Conservation (phyloP, 73 alveolate genomes). For the Diophrys sp. region DNA sequence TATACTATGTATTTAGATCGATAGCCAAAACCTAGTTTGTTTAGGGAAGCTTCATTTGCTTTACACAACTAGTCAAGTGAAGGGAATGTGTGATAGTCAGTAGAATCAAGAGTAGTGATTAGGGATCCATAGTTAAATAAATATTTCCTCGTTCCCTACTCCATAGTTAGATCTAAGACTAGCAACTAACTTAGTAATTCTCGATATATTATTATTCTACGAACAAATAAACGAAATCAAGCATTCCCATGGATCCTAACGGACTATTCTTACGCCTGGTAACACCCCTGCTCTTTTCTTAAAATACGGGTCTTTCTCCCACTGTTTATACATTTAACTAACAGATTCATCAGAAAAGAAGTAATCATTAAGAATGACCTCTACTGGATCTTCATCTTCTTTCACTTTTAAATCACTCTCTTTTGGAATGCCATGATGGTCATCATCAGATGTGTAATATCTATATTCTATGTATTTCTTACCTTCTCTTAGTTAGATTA, state of each 20-base stretch:
- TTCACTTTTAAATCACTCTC: too few relatives aligned
- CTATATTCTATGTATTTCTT: not conserved
- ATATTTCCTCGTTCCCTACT: conserved; percentile 9
- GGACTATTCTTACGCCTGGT: conserved; percentile 70
- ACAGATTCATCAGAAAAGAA: conserved; percentile 15
- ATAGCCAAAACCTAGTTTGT: conserved; percentile 68
- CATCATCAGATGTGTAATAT: not conserved
- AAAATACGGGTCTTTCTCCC: conserved; percentile 23
- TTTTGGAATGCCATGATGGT: too few relatives aligned
- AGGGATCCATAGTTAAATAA: conserved; percentile 17
- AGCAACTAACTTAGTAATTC: conserved; percentile 50
- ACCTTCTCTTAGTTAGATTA: conserved; percentile 30
- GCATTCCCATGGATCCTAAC: conserved; percentile 75
- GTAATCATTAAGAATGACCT: conserved; percentile 14
- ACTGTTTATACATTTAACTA: conserved; percentile 4
- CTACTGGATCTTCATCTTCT: conserved; percentile 13
- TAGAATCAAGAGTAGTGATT: conserved; percentile 24
- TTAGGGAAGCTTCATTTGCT: conserved; percentile 49
- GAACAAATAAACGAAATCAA: conserved; percentile 66
- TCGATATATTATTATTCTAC: conserved; percentile 57
- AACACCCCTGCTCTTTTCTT: conserved; percentile 14
- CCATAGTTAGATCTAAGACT: conserved; percentile 29
- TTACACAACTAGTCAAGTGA: conserved; percentile 24
- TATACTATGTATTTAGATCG: conserved; percentile 61
- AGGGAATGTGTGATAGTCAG: conserved; percentile 56